These are phyloP conservation scores for Stachybotrys chlorohalonatus DNA, from an alignment of 2,329 filamentous ascomycete species.

Conservation along the genomic window DNA sequence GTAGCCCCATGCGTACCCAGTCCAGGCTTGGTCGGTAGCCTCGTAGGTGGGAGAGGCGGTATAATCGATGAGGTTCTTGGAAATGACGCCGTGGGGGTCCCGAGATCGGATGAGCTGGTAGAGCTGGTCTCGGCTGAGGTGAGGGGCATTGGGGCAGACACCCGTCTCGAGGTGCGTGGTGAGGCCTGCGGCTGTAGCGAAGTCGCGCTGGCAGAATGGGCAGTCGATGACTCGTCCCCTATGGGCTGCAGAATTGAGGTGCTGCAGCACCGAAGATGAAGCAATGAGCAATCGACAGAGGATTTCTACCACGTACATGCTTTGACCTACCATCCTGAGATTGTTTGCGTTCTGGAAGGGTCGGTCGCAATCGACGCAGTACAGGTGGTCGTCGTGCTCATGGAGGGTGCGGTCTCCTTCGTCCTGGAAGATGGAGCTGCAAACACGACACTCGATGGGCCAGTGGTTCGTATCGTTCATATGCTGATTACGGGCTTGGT, in stretches of 20 bases:
- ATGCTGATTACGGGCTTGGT: conserved; percentile 11
- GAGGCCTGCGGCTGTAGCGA: conserved; percentile 43
- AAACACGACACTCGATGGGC: not conserved
- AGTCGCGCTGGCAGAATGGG: conserved; percentile 42
- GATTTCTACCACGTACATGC: not conserved
- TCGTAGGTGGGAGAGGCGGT: conserved; percentile 20
- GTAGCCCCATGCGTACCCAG: conserved; percentile 22
- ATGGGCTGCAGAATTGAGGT: conserved; percentile 44
- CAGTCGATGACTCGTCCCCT: conserved; percentile 25
- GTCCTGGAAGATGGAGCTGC: not conserved
- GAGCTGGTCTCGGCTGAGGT: conserved; percentile 38
- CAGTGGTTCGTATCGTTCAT: not conserved
- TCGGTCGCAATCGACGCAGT: conserved; percentile 23
- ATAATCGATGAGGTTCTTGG: conserved; percentile 42
- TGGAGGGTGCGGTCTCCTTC: not conserved
- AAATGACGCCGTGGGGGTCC: conserved; percentile 39
- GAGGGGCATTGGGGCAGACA: conserved; percentile 35
- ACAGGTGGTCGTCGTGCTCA: conserved; percentile 12
- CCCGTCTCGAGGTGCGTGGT: conserved; percentile 47
- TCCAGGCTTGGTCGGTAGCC: conserved; percentile 33
- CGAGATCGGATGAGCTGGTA: conserved; percentile 32
- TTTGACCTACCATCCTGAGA: conserved; percentile 4
- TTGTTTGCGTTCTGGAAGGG: conserved; percentile 18
- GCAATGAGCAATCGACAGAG: not conserved
- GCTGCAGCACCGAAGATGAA: conserved; percentile 24